Evolutionary conservation across 2,329 filamentous ascomycete species (phyloP).

Genomic region (Thelonectria olida): DNA sequence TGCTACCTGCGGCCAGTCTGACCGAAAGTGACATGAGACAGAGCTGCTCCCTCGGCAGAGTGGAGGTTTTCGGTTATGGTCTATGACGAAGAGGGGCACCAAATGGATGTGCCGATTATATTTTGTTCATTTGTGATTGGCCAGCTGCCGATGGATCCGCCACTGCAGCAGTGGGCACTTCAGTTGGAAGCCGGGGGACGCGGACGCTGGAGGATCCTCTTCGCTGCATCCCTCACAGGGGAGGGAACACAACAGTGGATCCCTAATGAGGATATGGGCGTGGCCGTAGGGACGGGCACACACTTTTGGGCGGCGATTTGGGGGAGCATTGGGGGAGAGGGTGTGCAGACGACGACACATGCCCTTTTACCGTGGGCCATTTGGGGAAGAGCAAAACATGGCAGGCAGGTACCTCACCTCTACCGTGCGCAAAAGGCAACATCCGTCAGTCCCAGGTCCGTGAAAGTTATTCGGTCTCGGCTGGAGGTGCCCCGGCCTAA

Average conservation of each 20-base stretch:
- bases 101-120: slow-evolving; percentile 43
- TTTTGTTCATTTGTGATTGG: slow-evolving; percentile 35
- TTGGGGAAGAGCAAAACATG: slow-evolving; percentile 19
- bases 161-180: slow-evolving; percentile 17
- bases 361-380: slow-evolving; percentile 14
- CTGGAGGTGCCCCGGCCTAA: slow-evolving; percentile 31
- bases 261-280: slow-evolving; percentile 22
- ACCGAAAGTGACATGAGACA: slow-evolving; percentile 20
- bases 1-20: slow-evolving; percentile 18
- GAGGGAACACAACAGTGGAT: slow-evolving; percentile 16
- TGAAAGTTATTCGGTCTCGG: slow-evolving; percentile 30
- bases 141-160: background rate
- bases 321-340: background rate
- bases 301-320: slow-evolving; percentile 2
- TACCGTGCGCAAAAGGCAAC: slow-evolving; percentile 27
- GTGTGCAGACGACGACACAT: background rate
- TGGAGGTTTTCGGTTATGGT: slow-evolving; percentile 42
- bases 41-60: slow-evolving; percentile 39
- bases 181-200: slow-evolving; percentile 20
- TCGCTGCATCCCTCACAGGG: slow-evolving; percentile 2
- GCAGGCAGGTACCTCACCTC: slow-evolving; percentile 29
- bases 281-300: background rate
- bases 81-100: slow-evolving; percentile 43
- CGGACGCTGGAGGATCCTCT: slow-evolving; percentile 17
- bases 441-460: slow-evolving; percentile 7